Base-by-base conservation (phyloP, 164 flowering plant genomes). In the Tinospora cordifolia region DNA sequence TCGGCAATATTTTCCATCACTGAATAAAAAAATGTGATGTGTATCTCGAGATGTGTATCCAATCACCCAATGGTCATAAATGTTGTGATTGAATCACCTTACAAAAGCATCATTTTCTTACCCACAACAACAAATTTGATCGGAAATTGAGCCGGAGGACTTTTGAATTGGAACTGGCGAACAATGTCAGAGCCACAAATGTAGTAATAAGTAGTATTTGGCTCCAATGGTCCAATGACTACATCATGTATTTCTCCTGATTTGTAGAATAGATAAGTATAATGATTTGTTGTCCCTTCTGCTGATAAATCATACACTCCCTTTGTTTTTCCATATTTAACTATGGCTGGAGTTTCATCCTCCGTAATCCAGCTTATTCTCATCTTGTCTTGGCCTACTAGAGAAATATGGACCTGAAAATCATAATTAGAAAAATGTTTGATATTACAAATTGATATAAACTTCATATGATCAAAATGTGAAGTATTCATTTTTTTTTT, bases 331-430 rank as follows among this genome's bases (percentile, higher is more conserved):
- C 92, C 91, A 26, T 90, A 90, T 0, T 77, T 41, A 2, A 92
- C 90, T 0, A 30, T 73, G 0, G 94, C 65, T 0, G 85, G 75
- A 36, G 85, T 69, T 0, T 27, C 26, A 15, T 70, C 77, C 0
- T 78, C 74, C 0, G 96, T 87, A 2, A 92, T 81, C 96, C 96
- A 92, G 22, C 90, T 68, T 69, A 92, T 81, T 75, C 93, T 84
- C 94, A 92, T 90, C 72, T 82, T 82, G 71, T 89, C 86, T 19
- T 19, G 22, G 6, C 96, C 96, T 9, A 81, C 90, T 71, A 87
- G 1, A 15, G 98, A 88, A 64, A 88, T 80, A 68, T 90, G 98
- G 49, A 90, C 96, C 98, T 92, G 77, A 51, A 51, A 66, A 65
- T 62, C 13, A 54, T 12, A 66, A 70, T 25, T 15, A 64, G 70